Conservation (phyloP, 1,284 basidiomycete species). For the Pseudozyma pruni region DNA sequence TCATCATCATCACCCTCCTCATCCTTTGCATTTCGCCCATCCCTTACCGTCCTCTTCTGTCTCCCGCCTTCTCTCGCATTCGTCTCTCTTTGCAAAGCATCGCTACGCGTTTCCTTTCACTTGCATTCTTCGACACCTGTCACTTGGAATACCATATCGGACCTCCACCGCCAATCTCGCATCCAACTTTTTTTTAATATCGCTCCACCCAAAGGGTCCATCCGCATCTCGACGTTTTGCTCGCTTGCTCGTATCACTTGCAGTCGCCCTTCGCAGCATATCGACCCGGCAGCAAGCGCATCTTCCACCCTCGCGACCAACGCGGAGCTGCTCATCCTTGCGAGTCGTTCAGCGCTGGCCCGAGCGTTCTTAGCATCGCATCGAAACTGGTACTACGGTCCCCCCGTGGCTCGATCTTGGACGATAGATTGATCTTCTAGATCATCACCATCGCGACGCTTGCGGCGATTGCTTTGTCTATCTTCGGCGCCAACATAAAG, state of each 20-base stretch:
- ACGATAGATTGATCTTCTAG: too few species aligned
- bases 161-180: slow-evolving; percentile 33
- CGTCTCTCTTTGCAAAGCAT: slow-evolving; percentile 1
- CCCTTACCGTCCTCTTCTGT: slow-evolving; percentile 4
- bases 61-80: slow-evolving; percentile 14
- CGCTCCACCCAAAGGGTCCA: slow-evolving; percentile 6
- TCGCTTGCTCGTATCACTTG: slow-evolving; percentile 4
- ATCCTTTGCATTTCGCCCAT: slow-evolving; percentile 4
- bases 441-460: too few species aligned
- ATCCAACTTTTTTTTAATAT: slow-evolving; percentile 8
- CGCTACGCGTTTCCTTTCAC: slow-evolving; percentile 3
- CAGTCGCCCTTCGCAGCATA: not conserved
- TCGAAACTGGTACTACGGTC: too few species aligned
- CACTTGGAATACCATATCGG: slow-evolving; percentile 26
- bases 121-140: slow-evolving; percentile 36
- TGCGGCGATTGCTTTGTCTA: too few species aligned
- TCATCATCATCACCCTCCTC: not conserved
- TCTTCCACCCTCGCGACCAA: too few species aligned
- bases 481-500: too few species aligned
- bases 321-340: too few species aligned
- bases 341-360: too few species aligned
- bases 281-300: not conserved
- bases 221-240: slow-evolving; percentile 6
- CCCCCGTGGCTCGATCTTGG: too few species aligned
- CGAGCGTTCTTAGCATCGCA: too few species aligned